phyloP scores from a whole-genome alignment of 768 basidiomycete genomes.

The Dacryopinax spathularia region DNA sequence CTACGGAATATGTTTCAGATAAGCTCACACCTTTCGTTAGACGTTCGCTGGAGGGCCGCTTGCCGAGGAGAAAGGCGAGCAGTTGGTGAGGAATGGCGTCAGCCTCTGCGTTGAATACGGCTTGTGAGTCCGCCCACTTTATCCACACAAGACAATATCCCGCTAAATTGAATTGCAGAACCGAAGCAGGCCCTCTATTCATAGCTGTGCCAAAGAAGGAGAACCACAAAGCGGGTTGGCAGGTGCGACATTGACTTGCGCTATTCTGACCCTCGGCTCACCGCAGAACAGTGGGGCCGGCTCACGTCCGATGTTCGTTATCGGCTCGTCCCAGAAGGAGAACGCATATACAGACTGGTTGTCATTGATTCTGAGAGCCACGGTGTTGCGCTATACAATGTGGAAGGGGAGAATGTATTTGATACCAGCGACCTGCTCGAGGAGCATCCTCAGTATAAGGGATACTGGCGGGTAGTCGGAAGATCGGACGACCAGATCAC shows the following conservation, averaged over 20 bases:
- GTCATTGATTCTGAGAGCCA: background rate
- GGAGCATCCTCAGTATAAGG: conserved; percentile 29
- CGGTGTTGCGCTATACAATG: background rate
- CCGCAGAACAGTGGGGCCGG: too few species aligned
- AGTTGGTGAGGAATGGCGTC: conserved; percentile 16
- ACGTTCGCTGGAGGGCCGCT: conserved; percentile 21
- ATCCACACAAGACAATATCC: too few species aligned
- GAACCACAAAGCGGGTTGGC: background rate
- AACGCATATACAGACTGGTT: background rate
- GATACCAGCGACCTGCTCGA: conserved; percentile 31
- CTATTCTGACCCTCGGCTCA: too few species aligned
- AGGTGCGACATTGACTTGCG: background rate
- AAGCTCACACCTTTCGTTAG: too few species aligned
- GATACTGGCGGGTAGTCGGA: conserved; percentile 28
- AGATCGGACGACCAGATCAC: conserved; percentile 38
- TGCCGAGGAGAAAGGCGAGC: conserved; percentile 16
- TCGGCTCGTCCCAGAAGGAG: too few species aligned
- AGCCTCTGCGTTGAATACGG: conserved; percentile 9
- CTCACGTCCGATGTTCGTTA: too few species aligned
- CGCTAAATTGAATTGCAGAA: background rate
- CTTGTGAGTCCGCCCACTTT: background rate
- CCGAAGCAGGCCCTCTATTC: background rate
- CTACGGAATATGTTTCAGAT: conserved; percentile 11
- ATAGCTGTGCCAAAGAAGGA: background rate
- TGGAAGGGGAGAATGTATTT: conserved; percentile 18